Conservation (phyloP, 768 basidiomycete genomes). For the Butyriboletus loyo region DNA sequence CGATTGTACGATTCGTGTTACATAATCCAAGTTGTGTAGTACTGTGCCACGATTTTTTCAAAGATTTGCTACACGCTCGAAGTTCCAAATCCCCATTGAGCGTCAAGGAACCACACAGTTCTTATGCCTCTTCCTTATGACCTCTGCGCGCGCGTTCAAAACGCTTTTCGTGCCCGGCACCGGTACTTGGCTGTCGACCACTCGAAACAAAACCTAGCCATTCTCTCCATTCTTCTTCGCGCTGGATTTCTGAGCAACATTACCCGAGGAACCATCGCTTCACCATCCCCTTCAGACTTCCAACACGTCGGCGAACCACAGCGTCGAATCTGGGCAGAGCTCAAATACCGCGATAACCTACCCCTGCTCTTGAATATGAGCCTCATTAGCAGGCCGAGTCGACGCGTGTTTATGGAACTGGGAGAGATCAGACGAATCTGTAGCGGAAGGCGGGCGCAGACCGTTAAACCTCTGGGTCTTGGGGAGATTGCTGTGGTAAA, state of each 20-base stretch:
- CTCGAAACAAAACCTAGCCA: slow-evolving; percentile 85
- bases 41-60: neutral
- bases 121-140: slow-evolving; percentile 67
- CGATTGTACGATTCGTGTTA: slow-evolving; percentile 1
- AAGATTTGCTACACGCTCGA: neutral
- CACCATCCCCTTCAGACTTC: slow-evolving; percentile 67
- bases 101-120: neutral
- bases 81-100: neutral
- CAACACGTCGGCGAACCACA: slow-evolving; percentile 55
- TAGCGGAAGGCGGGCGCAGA: slow-evolving; percentile 77
- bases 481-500: slow-evolving; percentile 90
- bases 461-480: slow-evolving; percentile 80
- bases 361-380: slow-evolving; percentile 80
- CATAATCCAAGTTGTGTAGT: slow-evolving; percentile 9
- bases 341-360: slow-evolving; percentile 90
- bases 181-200: slow-evolving; percentile 74
- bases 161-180: slow-evolving; percentile 88
- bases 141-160: slow-evolving; percentile 88
- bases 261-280: slow-evolving; percentile 70
- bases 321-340: slow-evolving; percentile 85
- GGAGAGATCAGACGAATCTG: slow-evolving; percentile 76
- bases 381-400: slow-evolving; percentile 81
- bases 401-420: slow-evolving; percentile 70
- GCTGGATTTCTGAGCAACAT: slow-evolving; percentile 83
- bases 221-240: slow-evolving; percentile 88